phyloP scores from a whole-genome alignment of 2,329 filamentous ascomycete species.

The Fusarium sp. region DNA sequence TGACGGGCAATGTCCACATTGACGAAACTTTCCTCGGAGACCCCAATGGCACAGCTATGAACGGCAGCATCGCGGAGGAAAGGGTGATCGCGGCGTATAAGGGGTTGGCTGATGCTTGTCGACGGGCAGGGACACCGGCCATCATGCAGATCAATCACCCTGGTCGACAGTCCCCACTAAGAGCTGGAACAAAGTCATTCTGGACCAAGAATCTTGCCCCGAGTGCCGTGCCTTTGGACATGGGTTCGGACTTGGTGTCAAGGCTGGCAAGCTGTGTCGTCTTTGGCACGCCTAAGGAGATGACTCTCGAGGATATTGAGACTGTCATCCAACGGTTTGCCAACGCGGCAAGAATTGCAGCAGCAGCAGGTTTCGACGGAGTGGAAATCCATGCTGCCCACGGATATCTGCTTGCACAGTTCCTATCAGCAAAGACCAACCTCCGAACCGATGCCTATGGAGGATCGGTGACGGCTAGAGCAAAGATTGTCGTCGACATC shows the following conservation, averaged over 20 bases:
- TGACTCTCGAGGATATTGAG: conserved; percentile 66
- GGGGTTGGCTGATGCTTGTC: conserved; percentile 49
- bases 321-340: conserved; percentile 65
- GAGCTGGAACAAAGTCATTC: conserved; percentile 52
- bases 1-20: conserved; percentile 64
- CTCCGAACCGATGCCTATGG: conserved; percentile 67
- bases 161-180: conserved; percentile 57
- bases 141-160: conserved; percentile 62
- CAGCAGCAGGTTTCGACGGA: conserved; percentile 60
- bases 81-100: conserved; percentile 53
- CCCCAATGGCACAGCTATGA: conserved; percentile 50
- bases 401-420: conserved; percentile 69
- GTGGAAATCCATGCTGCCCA: conserved; percentile 63
- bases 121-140: conserved; percentile 50
- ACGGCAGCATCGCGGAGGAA: conserved; percentile 32
- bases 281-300: conserved; percentile 67
- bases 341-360: conserved; percentile 60
- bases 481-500: conserved; percentile 64
- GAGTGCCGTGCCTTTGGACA: conserved; percentile 55
- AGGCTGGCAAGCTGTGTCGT: conserved; percentile 48
- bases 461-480: conserved; percentile 61
- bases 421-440: conserved; percentile 64
- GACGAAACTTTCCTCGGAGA: conserved; percentile 53
- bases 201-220: conserved; percentile 57
- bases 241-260: conserved; percentile 55